Evolutionary conservation across 2,329 filamentous ascomycete genomes (phyloP).

Genomic region (Sporothrix brasiliensis): DNA sequence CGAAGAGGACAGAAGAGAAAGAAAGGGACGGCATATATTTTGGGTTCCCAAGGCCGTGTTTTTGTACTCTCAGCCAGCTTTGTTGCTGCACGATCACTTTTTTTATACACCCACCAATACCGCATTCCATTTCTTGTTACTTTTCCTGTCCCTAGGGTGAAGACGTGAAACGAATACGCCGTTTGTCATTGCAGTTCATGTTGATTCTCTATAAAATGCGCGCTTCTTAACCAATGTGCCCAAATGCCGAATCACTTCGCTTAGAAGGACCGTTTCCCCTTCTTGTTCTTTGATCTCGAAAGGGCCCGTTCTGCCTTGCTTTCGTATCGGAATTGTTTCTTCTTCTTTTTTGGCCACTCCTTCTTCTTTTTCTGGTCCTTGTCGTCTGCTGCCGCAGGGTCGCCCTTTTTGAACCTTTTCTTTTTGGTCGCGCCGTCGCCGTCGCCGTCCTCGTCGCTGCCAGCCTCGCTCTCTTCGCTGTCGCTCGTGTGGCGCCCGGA

Average conservation of each 20-base stretch:
- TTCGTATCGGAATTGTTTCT: slow-evolving; percentile 92
- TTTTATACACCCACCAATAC: slow-evolving; percentile 31
- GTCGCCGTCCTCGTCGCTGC: slow-evolving; percentile 46
- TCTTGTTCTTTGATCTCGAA: slow-evolving; percentile 69
- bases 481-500: slow-evolving; percentile 41
- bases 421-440: slow-evolving; percentile 44
- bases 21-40: slow-evolving; percentile 23
- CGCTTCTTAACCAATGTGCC: neutral
- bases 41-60: slow-evolving; percentile 27
- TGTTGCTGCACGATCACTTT: slow-evolving; percentile 30
- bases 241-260: neutral
- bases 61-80: slow-evolving; percentile 30
- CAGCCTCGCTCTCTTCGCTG: slow-evolving; percentile 39
- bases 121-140: slow-evolving; percentile 31
- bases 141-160: neutral
- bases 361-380: slow-evolving; percentile 48
- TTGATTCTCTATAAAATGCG: neutral
- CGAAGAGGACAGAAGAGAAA: neutral
- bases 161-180: slow-evolving; percentile 2
- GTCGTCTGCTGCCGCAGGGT: slow-evolving; percentile 41
- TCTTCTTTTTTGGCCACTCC: slow-evolving; percentile 65
- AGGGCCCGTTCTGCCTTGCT: slow-evolving; percentile 81
- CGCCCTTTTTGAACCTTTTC: slow-evolving; percentile 38
- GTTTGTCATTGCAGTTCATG: slow-evolving; percentile 18
- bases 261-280: slow-evolving; percentile 1